A percentile compares a stretch with the other conserved stretches of the same genome.
These are phyloP conservation scores for Yamadazyma taylorii DNA, from an alignment of 1,139 yeast genomes.

Conservation along the genomic window DNA sequence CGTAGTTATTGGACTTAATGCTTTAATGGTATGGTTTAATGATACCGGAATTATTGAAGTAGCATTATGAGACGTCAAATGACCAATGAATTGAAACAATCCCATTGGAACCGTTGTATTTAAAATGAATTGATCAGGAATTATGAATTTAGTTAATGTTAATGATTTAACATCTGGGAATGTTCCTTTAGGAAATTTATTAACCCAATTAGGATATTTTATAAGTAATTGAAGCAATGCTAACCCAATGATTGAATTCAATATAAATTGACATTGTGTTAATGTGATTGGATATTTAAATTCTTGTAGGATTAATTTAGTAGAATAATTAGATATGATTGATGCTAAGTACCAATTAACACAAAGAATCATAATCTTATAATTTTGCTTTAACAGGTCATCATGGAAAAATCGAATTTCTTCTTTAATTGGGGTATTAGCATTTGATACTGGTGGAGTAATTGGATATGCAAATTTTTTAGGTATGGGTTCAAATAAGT, in stretches of 20 bases:
- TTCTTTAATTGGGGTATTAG: conserved; percentile 31
- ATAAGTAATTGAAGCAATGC: conserved; percentile 24
- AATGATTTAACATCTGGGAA: conserved; percentile 39
- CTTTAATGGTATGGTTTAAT: conserved; percentile 87
- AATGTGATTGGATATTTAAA: conserved; percentile 81
- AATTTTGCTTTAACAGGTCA: conserved; percentile 21
- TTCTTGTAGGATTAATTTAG: conserved; percentile 68
- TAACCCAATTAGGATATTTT: conserved; percentile 21
- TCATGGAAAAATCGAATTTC: conserved; percentile 1
- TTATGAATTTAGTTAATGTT: conserved; percentile 35
- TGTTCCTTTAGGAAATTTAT: conserved; percentile 56
- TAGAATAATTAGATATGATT: conserved; percentile 76
- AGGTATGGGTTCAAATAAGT: conserved; percentile 14
- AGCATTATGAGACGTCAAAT: conserved; percentile 85
- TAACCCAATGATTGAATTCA: conserved; percentile 60
- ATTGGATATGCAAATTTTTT: conserved; percentile 23
- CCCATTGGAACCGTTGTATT: conserved; percentile 89
- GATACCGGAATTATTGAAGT: conserved; percentile 88
- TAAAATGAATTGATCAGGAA: conserved; percentile 56
- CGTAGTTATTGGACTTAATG: conserved; percentile 83
- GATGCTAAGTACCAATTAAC: conserved; percentile 78
- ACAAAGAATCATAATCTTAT: conserved; percentile 48
- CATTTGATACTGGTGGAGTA: conserved; percentile 38
- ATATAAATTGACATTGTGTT: conserved; percentile 79
- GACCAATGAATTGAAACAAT: conserved; percentile 85